Evolutionary conservation across 371 early-diverging fungal genomes (phyloP), one percentile per base, ranked within the genome.

Genomic region (Mortierella sp.): DNA sequence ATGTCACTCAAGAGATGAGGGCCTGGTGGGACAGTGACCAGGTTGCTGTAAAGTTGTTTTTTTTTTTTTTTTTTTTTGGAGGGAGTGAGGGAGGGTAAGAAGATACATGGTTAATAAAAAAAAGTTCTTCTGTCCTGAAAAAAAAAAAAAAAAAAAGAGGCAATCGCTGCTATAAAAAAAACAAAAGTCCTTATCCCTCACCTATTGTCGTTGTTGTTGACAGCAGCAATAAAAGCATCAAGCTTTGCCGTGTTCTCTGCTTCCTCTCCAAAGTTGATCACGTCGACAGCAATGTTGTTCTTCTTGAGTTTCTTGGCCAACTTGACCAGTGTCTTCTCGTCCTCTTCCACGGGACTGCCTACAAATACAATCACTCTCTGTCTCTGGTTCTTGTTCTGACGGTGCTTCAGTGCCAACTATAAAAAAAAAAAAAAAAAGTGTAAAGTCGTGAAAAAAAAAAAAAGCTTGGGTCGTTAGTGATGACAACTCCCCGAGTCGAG

Each of bases 181-280:
- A 30, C 6, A 30, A 45, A 11, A 57, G n/a, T 45, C 23, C 19
- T 25, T 16, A 16, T 4, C 47, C 21, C 37, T 57, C 83, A 91
- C 91, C 95, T 94, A 81, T 96, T 95, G 73, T 96, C 96, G 74
- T 88, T 90, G 84, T 88, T 92, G 84, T 96, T 96, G 29, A 96
- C 96, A 45, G 93, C 93, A 43, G 86, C 87, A 55, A 97, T 90
- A 82, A 98, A 97, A 7, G 97, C 96, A 60, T 95, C 91, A 66
- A 98, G 85, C 84, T 96, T 95, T 51, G 92, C 80, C n/a, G 93
- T 93, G 75, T 98, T 98, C 56, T 90, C 91, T 2, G 86, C 80
- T 60, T 96, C 95, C 84, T 99, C 98, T 61, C 99, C 99, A 89
- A 99, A 99, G 82, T 94, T 97, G 61, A 99, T 86, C 7, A 99